Percentiles rank a stretch among this genome's conserved stretches.
phyloP scores from a whole-genome alignment of 176 grass and related monocot genomes.

The Aegilops tauschii region DNA sequence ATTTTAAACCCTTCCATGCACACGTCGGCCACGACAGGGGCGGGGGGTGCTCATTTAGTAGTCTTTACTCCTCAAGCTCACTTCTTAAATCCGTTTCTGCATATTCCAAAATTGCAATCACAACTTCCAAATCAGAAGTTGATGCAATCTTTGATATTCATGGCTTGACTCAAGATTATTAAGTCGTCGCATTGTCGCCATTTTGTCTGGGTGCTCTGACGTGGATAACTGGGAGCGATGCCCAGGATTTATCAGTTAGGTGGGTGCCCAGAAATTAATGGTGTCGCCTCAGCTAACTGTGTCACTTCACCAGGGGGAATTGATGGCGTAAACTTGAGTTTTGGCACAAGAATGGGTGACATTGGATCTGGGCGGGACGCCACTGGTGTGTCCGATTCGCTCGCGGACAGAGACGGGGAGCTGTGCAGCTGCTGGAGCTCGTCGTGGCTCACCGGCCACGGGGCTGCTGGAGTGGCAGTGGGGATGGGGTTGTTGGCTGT shows the following conservation, averaged over 20 bases:
- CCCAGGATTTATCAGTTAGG: neutral
- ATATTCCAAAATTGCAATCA: neutral
- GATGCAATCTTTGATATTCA: neutral
- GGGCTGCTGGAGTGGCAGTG: neutral
- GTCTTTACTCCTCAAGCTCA: neutral
- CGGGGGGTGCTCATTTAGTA: no score
- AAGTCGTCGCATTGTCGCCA: neutral
- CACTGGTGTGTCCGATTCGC: neutral
- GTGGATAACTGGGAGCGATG: neutral
- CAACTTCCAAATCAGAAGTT: neutral
- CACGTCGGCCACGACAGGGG: neutral
- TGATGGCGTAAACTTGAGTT: neutral
- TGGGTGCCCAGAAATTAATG: neutral
- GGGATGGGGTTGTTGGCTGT: neutral
- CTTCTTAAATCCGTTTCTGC: neutral
- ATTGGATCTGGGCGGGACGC: neutral
- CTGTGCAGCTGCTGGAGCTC: neutral
- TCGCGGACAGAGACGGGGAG: neutral
- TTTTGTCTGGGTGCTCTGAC: neutral
- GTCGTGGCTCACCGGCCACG: neutral
- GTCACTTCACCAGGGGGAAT: neutral
- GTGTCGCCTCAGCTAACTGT: neutral
- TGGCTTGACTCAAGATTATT: neutral
- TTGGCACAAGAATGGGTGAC: neutral
- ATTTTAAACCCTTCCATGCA: neutral